Evolutionary conservation across 2,329 filamentous ascomycete species (phyloP).

Genomic region (Botrytis deweyae): DNA sequence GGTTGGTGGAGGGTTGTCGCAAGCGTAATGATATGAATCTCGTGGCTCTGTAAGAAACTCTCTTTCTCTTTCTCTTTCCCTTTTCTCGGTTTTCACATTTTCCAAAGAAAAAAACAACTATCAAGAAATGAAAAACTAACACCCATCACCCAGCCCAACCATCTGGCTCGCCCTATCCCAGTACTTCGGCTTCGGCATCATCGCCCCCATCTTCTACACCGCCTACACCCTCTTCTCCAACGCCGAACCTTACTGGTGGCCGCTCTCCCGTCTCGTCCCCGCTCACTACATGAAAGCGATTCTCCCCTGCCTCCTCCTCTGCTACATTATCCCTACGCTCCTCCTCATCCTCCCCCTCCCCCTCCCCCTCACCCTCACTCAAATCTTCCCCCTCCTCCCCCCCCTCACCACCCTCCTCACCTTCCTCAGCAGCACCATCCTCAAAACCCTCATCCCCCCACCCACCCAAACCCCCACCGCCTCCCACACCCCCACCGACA

Average conservation of each 20-base stretch:
- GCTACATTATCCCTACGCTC: background rate
- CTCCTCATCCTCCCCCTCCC: background rate
- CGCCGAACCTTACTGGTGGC: constrained; percentile 13
- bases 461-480: background rate
- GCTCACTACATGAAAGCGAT: constrained; percentile 9
- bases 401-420: background rate
- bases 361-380: background rate
- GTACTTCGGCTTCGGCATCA: constrained; percentile 4
- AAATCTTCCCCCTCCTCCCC: background rate
- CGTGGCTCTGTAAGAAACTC: constrained; percentile 6
- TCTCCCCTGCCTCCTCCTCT: background rate
- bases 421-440: background rate
- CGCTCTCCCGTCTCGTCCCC: constrained; percentile 6
- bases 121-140: background rate
- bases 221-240: constrained; percentile 14
- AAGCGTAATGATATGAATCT: constrained; percentile 19
- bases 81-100: too few relatives aligned
- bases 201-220: background rate
- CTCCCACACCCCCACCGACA: background rate
- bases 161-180: constrained; percentile 11
- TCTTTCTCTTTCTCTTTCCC: too few relatives aligned
- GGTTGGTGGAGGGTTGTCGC: constrained; percentile 5
- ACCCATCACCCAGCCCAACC: background rate
- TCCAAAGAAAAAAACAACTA: too few relatives aligned
- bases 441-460: background rate